phyloP scores from a whole-genome alignment of 1,284 basidiomycete species.

The Cutaneotrichosporon cyanovorans region DNA sequence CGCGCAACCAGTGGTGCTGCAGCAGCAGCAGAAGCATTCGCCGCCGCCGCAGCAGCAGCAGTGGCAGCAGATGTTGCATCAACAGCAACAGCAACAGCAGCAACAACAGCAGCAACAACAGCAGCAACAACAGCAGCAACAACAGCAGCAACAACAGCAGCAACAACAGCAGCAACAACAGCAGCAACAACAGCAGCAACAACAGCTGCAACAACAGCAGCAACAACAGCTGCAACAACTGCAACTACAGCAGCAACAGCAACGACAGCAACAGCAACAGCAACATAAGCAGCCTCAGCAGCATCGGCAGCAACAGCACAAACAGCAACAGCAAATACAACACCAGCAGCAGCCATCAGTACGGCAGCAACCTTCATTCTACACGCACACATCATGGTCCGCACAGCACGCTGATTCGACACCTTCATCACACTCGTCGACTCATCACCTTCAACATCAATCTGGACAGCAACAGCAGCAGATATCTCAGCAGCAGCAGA shows the following conservation, averaged over 20 bases:
- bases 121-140: conserved; percentile 6
- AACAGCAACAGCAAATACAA: neutral
- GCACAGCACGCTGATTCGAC: no score
- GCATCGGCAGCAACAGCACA: neutral
- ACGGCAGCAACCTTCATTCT: no score
- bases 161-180: conserved; percentile 7
- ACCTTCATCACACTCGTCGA: no score
- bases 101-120: neutral
- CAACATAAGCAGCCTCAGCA: neutral
- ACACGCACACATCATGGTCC: no score
- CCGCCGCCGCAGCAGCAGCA: neutral
- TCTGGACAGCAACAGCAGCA: no score
- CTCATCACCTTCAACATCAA: no score
- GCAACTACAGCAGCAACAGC: no score
- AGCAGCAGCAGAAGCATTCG: no score
- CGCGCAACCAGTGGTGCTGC: no score
- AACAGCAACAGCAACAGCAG: conserved; percentile 3
- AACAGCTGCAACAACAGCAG: conserved; percentile 1
- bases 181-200: neutral
- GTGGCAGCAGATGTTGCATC: neutral
- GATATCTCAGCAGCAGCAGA: no score
- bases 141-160: conserved; percentile 9
- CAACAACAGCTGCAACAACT: neutral
- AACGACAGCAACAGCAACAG: neutral
- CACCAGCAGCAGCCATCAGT: neutral